phyloP scores from a whole-genome alignment of 2,329 filamentous ascomycete species.

The Trichoderma brevicompactum region DNA sequence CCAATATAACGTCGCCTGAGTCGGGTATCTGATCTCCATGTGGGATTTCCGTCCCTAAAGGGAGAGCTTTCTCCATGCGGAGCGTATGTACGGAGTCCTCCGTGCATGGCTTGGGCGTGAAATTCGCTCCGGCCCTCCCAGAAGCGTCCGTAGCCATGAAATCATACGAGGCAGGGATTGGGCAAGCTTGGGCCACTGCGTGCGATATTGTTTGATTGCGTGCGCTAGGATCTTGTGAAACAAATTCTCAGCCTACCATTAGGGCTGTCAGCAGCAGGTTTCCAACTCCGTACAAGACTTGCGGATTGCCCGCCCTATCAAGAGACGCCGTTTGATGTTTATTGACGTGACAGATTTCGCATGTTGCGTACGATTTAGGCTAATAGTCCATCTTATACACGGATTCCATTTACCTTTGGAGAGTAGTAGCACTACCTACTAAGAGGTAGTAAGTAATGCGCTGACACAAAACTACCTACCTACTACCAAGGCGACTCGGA shows the following conservation, averaged over 20 bases:
- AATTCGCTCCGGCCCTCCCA: no score
- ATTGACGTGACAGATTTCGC: conserved; percentile 1
- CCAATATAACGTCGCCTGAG: conserved; percentile 16
- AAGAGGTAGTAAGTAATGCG: no score
- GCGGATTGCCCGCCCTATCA: conserved; percentile 1
- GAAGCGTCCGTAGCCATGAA: conserved; percentile 4
- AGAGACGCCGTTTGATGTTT: conserved; percentile 14
- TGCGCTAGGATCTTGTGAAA: conserved; percentile 17
- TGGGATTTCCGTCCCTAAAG: neutral
- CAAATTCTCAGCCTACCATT: conserved; percentile 23
- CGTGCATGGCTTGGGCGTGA: no score
- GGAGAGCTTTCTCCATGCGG: conserved; percentile 17
- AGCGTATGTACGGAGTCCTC: neutral
- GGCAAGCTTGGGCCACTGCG: conserved; percentile 17
- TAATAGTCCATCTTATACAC: neutral
- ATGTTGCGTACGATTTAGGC: neutral
- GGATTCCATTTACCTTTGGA: no score
- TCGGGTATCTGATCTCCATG: conserved; percentile 25
- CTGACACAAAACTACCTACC: neutral
- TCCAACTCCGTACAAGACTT: conserved; percentile 4
- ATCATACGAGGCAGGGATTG: conserved; percentile 22
- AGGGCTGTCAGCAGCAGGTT: conserved; percentile 16
- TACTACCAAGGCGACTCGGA: no score
- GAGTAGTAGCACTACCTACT: no score
- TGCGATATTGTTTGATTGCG: conserved; percentile 19